phyloP scores from a whole-genome alignment of 1,284 basidiomycete species.

The Lignosus rhinocerotis region DNA sequence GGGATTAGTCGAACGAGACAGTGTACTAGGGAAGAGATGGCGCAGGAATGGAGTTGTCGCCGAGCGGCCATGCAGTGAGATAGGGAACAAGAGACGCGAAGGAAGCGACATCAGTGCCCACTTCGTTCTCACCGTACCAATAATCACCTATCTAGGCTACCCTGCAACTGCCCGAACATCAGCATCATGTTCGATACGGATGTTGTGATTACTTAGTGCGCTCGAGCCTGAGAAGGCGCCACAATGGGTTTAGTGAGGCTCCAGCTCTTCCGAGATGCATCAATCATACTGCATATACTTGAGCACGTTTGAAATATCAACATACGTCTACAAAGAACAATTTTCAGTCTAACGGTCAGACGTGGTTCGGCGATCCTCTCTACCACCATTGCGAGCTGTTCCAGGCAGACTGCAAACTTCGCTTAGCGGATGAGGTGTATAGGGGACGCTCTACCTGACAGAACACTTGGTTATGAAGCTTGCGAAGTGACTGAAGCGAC shows the following conservation, averaged over 20 bases:
- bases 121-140: slow-evolving; percentile 6
- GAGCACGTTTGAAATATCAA: background rate
- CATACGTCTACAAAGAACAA: background rate
- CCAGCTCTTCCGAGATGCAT: slow-evolving; percentile 1
- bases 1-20: background rate
- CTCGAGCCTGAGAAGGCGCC: background rate
- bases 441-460: background rate
- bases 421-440: background rate
- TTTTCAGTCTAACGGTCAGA: background rate
- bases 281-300: background rate
- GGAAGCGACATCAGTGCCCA: slow-evolving; percentile 15
- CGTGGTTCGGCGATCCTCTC: background rate
- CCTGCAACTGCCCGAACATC: slow-evolving; percentile 3
- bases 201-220: slow-evolving; percentile 1
- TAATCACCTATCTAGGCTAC: background rate
- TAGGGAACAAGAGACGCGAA: slow-evolving; percentile 2
- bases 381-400: background rate
- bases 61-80: slow-evolving; percentile 16
- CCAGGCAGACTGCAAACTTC: background rate
- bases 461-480: background rate
- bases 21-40: background rate
- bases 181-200: slow-evolving; percentile 8
- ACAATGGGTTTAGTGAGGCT: background rate
- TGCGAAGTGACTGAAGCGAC: background rate
- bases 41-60: background rate